Conservation (phyloP, 495 filamentous ascomycete genomes). For the Achaetomiella virescens region DNA sequence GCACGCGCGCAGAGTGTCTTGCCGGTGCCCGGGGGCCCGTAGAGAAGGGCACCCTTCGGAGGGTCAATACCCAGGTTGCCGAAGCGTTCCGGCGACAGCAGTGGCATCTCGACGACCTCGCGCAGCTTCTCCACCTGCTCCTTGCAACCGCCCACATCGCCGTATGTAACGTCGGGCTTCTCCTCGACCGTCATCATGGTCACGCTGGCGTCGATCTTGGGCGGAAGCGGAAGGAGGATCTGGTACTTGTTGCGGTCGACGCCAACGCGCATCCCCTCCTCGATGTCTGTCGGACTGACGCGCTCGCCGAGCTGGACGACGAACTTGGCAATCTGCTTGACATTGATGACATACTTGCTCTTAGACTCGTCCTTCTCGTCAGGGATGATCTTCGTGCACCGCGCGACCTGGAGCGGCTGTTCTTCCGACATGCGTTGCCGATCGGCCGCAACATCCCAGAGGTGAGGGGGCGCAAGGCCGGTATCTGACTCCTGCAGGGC, state of each 20-base stretch:
- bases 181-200: constrained; percentile 99
- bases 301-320: constrained; percentile 97
- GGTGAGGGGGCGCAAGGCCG: constrained; percentile 91
- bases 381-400: constrained; percentile 98
- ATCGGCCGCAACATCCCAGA: constrained; percentile 98
- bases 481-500: constrained; percentile 84
- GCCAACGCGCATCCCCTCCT: constrained; percentile 97
- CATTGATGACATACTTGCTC: constrained; percentile 99
- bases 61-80: constrained; percentile 97
- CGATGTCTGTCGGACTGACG: constrained; percentile 96
- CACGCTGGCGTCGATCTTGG: constrained; percentile 97
- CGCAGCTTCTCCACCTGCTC: constrained; percentile 98
- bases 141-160: constrained; percentile 97
- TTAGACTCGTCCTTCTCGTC: constrained; percentile 96
- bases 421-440: constrained; percentile 97
- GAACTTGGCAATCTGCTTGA: constrained; percentile 99
- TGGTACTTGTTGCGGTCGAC: constrained; percentile 99
- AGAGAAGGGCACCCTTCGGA: constrained; percentile 93
- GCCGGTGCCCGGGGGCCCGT: constrained; percentile 93
- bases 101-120: constrained; percentile 96
- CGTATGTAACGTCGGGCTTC: constrained; percentile 98
- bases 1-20: constrained; percentile 97
- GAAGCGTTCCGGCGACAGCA: constrained; percentile 93
- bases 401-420: constrained; percentile 93
- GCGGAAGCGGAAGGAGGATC: constrained; percentile 92